A percentile compares a stretch with the other conserved stretches of the same genome.
phyloP scores from a whole-genome alignment of 768 basidiomycete genomes.

The Hygrophorus russula region DNA sequence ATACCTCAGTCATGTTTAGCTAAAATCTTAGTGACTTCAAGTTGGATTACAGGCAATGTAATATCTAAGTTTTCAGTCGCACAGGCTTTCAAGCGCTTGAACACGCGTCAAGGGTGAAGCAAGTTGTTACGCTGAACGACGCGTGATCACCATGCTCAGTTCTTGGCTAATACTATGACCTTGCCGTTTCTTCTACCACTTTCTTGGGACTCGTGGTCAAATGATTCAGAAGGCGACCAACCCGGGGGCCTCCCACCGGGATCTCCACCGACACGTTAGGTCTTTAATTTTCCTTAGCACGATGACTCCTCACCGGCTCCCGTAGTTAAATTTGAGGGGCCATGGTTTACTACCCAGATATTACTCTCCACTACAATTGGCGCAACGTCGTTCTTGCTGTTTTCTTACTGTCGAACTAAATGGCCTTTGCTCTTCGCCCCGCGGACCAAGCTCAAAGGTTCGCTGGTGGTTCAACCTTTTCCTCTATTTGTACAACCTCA shows the following conservation, averaged over 20 bases:
- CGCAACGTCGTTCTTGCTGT: slow-evolving; percentile 67
- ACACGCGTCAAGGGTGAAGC: no score
- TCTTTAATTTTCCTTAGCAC: slow-evolving; percentile 5
- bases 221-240: slow-evolving; percentile 24
- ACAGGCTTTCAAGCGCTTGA: no score
- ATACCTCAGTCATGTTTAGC: no score
- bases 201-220: background rate
- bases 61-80: no score
- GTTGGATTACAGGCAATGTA: no score
- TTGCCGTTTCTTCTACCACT: no score
- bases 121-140: no score
- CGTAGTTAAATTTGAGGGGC: slow-evolving; percentile 74
- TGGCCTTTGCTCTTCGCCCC: slow-evolving; percentile 91
- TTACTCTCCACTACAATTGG: slow-evolving; percentile 71
- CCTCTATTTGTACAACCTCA: background rate
- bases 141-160: no score
- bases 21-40: no score
- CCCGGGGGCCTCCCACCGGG: slow-evolving; percentile 45
- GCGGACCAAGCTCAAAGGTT: slow-evolving; percentile 89
- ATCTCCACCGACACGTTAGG: slow-evolving; percentile 50
- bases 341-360: slow-evolving; percentile 93
- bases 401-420: slow-evolving; percentile 79
- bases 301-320: background rate
- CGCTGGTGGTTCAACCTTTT: slow-evolving; percentile 10
- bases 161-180: no score